Evolutionary conservation across 1,284 basidiomycete genomes (phyloP), one percentile per base, ranked within the genome.

Genomic region (Fomitopsis schrenkii): DNA sequence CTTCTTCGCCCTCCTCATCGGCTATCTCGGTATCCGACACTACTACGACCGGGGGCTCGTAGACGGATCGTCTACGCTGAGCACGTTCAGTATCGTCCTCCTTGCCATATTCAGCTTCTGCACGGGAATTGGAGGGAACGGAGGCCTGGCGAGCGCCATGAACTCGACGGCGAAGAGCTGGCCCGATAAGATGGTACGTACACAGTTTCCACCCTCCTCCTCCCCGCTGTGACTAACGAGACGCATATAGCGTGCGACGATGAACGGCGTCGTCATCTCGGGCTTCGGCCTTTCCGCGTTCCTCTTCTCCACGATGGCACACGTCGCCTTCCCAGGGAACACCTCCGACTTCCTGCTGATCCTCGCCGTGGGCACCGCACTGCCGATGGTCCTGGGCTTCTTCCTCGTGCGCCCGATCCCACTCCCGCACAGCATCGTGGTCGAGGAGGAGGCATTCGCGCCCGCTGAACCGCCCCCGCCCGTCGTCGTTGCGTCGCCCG

Each of bases 281-380:
- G 93, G 90, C n/a, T 93, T 93, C 62, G 93, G 93, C 0, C 80
- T 94, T 5, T 92, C 90, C 8, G 93, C 92, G 0, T 93, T 94
- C 75, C 77, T 89, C 61, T 94, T 94, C 75, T 88, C 88, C 26
- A 80, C 83, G 0, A 71, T 92, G 19, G 85, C 88, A 0, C 86
- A 91, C 60, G 65, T 79, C 0, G 67, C 88, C 33, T 94, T 85
- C 64, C 85, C 88, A 0, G 91, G 89, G 0, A 80, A 92, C 66
- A 91, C 88, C 0, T 85, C 84, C 3, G 82, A 83, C 5, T 86
- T 94, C 60, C 75, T 94, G 3, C 76, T 87, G 0, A 71, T 90
- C n/a, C 83, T 94, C 10, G 82, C 87, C 0, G 69, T 89, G 2
- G 92, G 92, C 1, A 91, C 90, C 1, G 79, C 87, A 2, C 63